A percentile compares a stretch with the other conserved stretches of the same genome.
Evolutionary conservation across 1,139 yeast species (phyloP).

Genomic region (Yamadazyma dendronema): DNA sequence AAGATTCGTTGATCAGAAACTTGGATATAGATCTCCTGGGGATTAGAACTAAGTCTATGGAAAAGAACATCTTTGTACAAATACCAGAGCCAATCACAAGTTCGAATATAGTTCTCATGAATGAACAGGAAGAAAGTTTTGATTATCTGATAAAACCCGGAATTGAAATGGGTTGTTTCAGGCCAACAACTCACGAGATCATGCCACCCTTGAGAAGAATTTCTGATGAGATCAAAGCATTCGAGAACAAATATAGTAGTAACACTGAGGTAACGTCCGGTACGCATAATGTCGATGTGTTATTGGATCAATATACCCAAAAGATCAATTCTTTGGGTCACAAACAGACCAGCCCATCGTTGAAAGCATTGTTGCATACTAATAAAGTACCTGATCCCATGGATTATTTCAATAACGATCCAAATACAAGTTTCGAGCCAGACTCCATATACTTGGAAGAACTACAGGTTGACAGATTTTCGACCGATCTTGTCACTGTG

Average conservation of each 20-base stretch:
- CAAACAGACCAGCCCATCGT: not conserved
- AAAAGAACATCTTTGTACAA: conserved; percentile 4
- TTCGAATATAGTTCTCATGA: conserved; percentile 5
- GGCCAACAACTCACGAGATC: not conserved
- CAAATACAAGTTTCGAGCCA: not conserved
- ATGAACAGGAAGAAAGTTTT: conserved; percentile 4
- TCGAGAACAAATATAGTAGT: not conserved
- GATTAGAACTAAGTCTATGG: not conserved
- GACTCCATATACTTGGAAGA: not conserved
- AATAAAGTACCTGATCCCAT: not conserved
- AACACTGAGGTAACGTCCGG: not conserved
- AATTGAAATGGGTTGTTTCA: no score
- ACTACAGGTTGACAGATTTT: conserved; percentile 8
- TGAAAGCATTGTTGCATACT: not conserved
- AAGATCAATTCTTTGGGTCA: not conserved
- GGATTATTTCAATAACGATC: not conserved
- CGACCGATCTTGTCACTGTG: conserved; percentile 4
- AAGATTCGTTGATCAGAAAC: not conserved
- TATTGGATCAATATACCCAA: not conserved
- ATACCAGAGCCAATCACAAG: conserved; percentile 8
- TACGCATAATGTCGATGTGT: not conserved
- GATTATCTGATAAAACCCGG: no score
- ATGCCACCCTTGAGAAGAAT: not conserved
- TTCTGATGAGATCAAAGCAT: not conserved
- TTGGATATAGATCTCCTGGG: not conserved